These are phyloP conservation scores for Silene vulgaris DNA, from an alignment of 179 eudicot species.

Conservation along the genomic window DNA sequence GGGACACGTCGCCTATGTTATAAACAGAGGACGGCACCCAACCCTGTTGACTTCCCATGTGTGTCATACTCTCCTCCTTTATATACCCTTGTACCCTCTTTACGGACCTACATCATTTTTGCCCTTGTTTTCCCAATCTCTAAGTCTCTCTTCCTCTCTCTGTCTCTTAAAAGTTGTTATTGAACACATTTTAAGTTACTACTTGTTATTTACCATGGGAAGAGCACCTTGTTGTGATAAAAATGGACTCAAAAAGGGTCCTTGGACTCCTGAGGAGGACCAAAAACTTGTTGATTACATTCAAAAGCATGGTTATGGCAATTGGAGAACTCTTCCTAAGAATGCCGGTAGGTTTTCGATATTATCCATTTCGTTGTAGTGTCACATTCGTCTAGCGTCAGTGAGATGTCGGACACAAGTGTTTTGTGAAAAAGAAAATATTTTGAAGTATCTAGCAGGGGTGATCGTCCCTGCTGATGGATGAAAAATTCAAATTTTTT, in stretches of 20 bases:
- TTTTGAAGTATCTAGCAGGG: too few species aligned
- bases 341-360: conserved; percentile 33
- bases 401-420: too few species aligned
- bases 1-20: conserved; percentile 63
- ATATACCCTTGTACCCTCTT: conserved; percentile 29
- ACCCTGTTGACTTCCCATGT: conserved; percentile 52
- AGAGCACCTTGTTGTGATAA: conserved; percentile 45
- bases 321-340: conserved; percentile 45
- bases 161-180: neutral
- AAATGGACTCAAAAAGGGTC: conserved; percentile 40
- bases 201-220: conserved; percentile 24
- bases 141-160: neutral
- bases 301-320: conserved; percentile 41
- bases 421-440: too few species aligned
- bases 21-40: conserved; percentile 78
- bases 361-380: neutral
- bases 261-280: conserved; percentile 44
- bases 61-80: conserved; percentile 24
- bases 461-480: too few species aligned
- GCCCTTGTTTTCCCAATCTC: neutral
- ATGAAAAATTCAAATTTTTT: too few species aligned
- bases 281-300: conserved; percentile 39
- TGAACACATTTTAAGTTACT: neutral
- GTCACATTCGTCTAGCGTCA: too few species aligned
- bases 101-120: conserved; percentile 28